A percentile compares a stretch with the other conserved stretches of the same genome.
These are phyloP conservation scores for Albugo laibachii DNA, from an alignment of 352 stramenopile species.

Conservation along the genomic window DNA sequence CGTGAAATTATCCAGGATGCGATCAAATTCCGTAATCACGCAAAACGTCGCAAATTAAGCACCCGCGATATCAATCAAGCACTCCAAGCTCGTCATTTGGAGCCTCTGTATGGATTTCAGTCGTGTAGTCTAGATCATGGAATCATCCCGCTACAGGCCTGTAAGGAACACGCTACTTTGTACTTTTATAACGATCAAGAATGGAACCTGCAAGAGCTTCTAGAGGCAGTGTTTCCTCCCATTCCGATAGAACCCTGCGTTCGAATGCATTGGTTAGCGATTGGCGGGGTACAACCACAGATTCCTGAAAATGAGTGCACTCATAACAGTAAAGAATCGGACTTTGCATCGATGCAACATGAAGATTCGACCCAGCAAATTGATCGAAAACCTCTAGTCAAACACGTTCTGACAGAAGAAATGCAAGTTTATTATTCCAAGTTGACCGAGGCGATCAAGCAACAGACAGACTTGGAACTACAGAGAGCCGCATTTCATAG, in stretches of 20 bases:
- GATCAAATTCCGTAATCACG: slow-evolving; percentile 67
- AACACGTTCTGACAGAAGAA: slow-evolving; percentile 76
- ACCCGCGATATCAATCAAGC: slow-evolving; percentile 59
- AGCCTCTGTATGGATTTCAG: slow-evolving; percentile 58
- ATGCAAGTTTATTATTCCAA: slow-evolving; percentile 83
- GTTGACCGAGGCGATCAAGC: slow-evolving; percentile 63
- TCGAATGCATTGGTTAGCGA: slow-evolving; percentile 66
- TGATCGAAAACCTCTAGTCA: slow-evolving; percentile 58
- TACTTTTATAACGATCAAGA: slow-evolving; percentile 64
- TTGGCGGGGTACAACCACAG: slow-evolving; percentile 61
- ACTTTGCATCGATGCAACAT: slow-evolving; percentile 3
- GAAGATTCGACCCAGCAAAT: slow-evolving; percentile 11
- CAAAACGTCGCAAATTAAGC: slow-evolving; percentile 30
- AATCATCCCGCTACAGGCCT: slow-evolving; percentile 28
- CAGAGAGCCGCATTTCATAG: slow-evolving; percentile 62
- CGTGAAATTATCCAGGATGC: slow-evolving; percentile 69
- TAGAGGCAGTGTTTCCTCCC: slow-evolving; percentile 53
- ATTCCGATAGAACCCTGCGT: slow-evolving; percentile 48
- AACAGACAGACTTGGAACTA: slow-evolving; percentile 32
- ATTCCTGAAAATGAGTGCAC: slow-evolving; percentile 69
- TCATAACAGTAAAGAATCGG: slow-evolving; percentile 53
- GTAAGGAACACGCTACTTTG: slow-evolving; percentile 29
- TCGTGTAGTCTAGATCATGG: slow-evolving; percentile 13
- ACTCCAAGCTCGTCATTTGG: slow-evolving; percentile 43
- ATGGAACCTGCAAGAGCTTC: slow-evolving; percentile 35